These are phyloP conservation scores for Elsinoe batatas DNA, from an alignment of 2,329 filamentous ascomycete genomes.

Conservation along the genomic window DNA sequence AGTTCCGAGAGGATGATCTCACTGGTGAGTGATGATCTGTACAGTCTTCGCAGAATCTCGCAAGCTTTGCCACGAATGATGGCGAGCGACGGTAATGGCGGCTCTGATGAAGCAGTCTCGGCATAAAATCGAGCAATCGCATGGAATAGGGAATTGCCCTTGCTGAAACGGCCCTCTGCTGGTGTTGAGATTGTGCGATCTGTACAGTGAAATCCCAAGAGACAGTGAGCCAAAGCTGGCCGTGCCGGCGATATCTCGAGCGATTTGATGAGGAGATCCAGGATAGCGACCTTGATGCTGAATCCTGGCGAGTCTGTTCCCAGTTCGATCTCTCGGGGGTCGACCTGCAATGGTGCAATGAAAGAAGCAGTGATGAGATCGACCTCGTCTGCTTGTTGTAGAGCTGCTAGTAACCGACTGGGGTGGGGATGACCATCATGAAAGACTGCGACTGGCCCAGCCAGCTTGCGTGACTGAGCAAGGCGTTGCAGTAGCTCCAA, in stretches of 20 bases:
- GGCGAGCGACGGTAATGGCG: slow-evolving; percentile 52
- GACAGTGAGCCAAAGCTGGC: slow-evolving; percentile 79
- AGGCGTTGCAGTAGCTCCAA: slow-evolving; percentile 77
- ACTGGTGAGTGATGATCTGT: slow-evolving; percentile 71
- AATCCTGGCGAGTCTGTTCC: slow-evolving; percentile 63
- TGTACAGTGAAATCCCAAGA: slow-evolving; percentile 78
- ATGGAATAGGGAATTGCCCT: slow-evolving; percentile 72
- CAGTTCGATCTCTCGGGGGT: slow-evolving; percentile 61
- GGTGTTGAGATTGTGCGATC: slow-evolving; percentile 60
- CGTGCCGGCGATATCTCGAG: slow-evolving; percentile 63
- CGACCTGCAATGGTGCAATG: slow-evolving; percentile 54
- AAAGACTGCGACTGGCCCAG: slow-evolving; percentile 45
- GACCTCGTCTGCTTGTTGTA: slow-evolving; percentile 71
- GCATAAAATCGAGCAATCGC: slow-evolving; percentile 63
- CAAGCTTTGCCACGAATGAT: slow-evolving; percentile 16
- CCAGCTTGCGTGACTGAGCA: slow-evolving; percentile 69
- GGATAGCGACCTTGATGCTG: slow-evolving; percentile 65
- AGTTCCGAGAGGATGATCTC: slow-evolving; percentile 68
- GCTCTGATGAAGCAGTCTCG: slow-evolving; percentile 55
- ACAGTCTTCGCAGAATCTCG: slow-evolving; percentile 66
- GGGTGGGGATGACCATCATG: slow-evolving; percentile 26
- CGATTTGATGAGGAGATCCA: slow-evolving; percentile 78
- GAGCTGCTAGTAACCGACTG: slow-evolving; percentile 64
- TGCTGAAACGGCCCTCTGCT: slow-evolving; percentile 59
- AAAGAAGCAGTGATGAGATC: slow-evolving; percentile 70